Evolutionary conservation across 2,329 filamentous ascomycete genomes (phyloP).

Genomic region (Neodidymelliopsis sp.): DNA sequence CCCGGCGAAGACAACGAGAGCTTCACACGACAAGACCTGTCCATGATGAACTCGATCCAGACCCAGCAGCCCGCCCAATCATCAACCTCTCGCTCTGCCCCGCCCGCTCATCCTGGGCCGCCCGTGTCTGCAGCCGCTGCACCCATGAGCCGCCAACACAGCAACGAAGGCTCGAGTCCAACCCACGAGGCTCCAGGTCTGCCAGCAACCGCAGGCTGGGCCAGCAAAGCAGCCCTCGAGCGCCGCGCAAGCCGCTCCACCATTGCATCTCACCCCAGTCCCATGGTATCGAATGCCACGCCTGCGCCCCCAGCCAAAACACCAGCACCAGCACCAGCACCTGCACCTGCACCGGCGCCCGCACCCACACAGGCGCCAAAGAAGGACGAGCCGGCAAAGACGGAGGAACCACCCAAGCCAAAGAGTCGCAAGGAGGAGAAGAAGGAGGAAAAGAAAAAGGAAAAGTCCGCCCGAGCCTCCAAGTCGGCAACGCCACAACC

Average conservation of each 20-base stretch:
- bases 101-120: slow-evolving; percentile 58
- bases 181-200: slow-evolving; percentile 80
- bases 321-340: slow-evolving; percentile 16
- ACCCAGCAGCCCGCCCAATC: slow-evolving; percentile 74
- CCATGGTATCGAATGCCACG: slow-evolving; percentile 64
- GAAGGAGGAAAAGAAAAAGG: slow-evolving; percentile 33
- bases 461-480: slow-evolving; percentile 36
- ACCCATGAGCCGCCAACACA: slow-evolving; percentile 76
- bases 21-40: slow-evolving; percentile 92
- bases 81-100: slow-evolving; percentile 59
- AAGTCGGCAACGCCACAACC: slow-evolving; percentile 39
- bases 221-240: slow-evolving; percentile 72
- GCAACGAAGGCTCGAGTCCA: slow-evolving; percentile 73
- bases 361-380: slow-evolving; percentile 34
- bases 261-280: slow-evolving; percentile 82
- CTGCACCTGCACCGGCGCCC: slow-evolving; percentile 13
- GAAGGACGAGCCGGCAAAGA: slow-evolving; percentile 32
- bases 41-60: slow-evolving; percentile 89
- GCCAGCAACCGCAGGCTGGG: slow-evolving; percentile 94
- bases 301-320: slow-evolving; percentile 46
- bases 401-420: slow-evolving; percentile 30
- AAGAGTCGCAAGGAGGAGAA: slow-evolving; percentile 34
- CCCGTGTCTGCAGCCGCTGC: slow-evolving; percentile 60
- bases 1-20: slow-evolving; percentile 98
- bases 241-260: slow-evolving; percentile 81